These are phyloP conservation scores for Termitomyces sp. DNA, from an alignment of 768 basidiomycete species.

Conservation along the genomic window DNA sequence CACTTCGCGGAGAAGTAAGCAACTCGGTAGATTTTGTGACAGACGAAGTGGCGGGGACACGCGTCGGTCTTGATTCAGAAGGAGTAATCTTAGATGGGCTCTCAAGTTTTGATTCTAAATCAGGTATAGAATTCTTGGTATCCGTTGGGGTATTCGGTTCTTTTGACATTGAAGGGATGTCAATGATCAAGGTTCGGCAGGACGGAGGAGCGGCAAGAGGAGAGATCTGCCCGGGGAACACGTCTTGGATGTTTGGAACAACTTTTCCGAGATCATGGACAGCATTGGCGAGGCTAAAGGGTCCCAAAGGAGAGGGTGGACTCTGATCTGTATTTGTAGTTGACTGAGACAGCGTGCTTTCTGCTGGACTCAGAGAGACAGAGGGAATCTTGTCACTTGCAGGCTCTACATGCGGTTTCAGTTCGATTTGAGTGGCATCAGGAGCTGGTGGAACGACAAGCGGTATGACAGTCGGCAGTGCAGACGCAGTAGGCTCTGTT, in stretches of 20 bases:
- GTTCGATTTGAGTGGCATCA: too few species aligned
- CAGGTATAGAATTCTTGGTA: slow-evolving; percentile 8
- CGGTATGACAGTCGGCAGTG: too few species aligned
- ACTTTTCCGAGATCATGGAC: slow-evolving; percentile 16
- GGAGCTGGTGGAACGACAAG: not conserved
- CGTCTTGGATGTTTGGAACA: slow-evolving; percentile 17
- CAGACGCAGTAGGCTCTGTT: not conserved
- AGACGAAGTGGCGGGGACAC: not conserved
- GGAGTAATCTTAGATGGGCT: not conserved
- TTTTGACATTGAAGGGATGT: not conserved
- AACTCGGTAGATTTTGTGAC: not conserved
- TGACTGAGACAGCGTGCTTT: not conserved
- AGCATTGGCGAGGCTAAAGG: slow-evolving; percentile 16
- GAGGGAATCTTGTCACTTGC: not conserved
- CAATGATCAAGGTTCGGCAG: slow-evolving; percentile 9
- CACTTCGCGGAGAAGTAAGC: not conserved
- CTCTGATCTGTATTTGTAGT: not conserved
- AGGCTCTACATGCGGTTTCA: not conserved
- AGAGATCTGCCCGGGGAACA: slow-evolving; percentile 19
- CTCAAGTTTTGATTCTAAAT: slow-evolving; percentile 1
- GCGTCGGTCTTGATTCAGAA: not conserved
- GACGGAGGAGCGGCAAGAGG: slow-evolving; percentile 11
- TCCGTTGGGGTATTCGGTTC: not conserved
- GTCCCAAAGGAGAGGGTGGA: slow-evolving; percentile 14
- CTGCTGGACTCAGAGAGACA: not conserved